phyloP scores from a whole-genome alignment of 1,139 yeast species.

The Kodamaea sp. region DNA sequence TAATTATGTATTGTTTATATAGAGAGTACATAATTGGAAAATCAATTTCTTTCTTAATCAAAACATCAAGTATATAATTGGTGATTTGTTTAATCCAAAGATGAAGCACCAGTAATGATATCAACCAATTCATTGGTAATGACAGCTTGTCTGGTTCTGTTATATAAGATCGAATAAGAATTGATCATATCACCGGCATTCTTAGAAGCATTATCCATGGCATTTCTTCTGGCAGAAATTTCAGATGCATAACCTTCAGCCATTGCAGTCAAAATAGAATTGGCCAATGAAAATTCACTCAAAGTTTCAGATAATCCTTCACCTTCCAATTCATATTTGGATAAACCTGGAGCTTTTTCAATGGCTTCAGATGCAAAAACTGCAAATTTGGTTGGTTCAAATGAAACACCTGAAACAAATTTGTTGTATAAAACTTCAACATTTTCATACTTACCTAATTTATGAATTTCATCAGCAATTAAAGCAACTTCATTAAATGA shows the following conservation, averaged over 20 bases:
- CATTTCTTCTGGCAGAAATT: constrained; percentile 97
- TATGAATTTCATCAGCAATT: constrained; percentile 78
- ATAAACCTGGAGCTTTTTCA: constrained; percentile 82
- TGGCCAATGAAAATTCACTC: constrained; percentile 86
- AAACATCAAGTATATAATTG: too few relatives aligned
- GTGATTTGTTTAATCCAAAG: constrained; percentile 92
- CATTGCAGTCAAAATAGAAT: constrained; percentile 85
- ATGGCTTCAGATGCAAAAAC: constrained; percentile 70
- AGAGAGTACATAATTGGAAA: too few relatives aligned
- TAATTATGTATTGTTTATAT: neutral
- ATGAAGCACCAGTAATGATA: constrained; percentile 99
- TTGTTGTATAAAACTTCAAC: constrained; percentile 83
- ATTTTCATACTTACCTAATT: constrained; percentile 68
- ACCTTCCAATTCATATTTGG: constrained; percentile 74
- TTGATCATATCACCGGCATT: constrained; percentile 99
- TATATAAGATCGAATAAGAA: constrained; percentile 92
- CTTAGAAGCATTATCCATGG: constrained; percentile 99
- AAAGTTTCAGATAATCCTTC: constrained; percentile 67
- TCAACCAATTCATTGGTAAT: constrained; percentile 99
- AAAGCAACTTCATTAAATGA: constrained; percentile 85
- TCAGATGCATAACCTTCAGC: constrained; percentile 99
- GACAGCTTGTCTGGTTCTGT: constrained; percentile 99
- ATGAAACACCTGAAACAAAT: constrained; percentile 83
- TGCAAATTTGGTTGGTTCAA: constrained; percentile 73
- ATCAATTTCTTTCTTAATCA: too few relatives aligned